Evolutionary conservation across 768 basidiomycete species (phyloP).

Genomic region (Mycena epipterygia): DNA sequence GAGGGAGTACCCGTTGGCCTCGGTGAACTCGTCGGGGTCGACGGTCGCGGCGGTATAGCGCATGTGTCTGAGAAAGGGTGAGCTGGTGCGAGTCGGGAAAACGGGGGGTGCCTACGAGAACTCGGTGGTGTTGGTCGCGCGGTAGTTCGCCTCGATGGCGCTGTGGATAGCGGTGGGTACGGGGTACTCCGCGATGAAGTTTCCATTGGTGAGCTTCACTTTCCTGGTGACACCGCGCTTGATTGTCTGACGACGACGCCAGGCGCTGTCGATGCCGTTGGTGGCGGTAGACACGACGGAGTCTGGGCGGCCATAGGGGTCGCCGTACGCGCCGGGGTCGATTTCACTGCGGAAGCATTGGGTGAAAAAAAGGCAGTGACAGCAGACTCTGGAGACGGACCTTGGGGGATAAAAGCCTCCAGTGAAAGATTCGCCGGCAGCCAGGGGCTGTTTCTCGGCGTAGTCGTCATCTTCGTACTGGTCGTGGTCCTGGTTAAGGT

Average conservation of each 20-base stretch:
- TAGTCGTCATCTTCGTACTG: slow-evolving; percentile 77
- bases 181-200: slow-evolving; percentile 91
- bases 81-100: too few species aligned
- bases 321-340: slow-evolving; percentile 75
- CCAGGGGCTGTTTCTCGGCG: slow-evolving; percentile 84
- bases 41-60: slow-evolving; percentile 90
- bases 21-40: slow-evolving; percentile 45
- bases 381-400: slow-evolving; percentile 57
- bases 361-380: slow-evolving; percentile 18
- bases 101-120: slow-evolving; percentile 85
- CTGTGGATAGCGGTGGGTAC: slow-evolving; percentile 88
- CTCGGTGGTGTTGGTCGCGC: slow-evolving; percentile 82
- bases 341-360: slow-evolving; percentile 49
- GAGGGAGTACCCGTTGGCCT: slow-evolving; percentile 86
- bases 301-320: slow-evolving; percentile 71
- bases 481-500: slow-evolving; percentile 59
- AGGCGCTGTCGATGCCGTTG: slow-evolving; percentile 71
- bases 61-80: slow-evolving; percentile 78
- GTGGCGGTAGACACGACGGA: slow-evolving; percentile 69
- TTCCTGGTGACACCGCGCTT: slow-evolving; percentile 94
- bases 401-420: slow-evolving; percentile 83
- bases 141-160: slow-evolving; percentile 86
- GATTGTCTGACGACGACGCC: slow-evolving; percentile 88
- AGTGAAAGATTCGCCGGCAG: slow-evolving; percentile 64
- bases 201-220: slow-evolving; percentile 91